Evolutionary conservation across 192 early-diverging fungal genomes (phyloP), one percentile per base, ranked within the genome.

Genomic region (Coemansia asiatica): DNA sequence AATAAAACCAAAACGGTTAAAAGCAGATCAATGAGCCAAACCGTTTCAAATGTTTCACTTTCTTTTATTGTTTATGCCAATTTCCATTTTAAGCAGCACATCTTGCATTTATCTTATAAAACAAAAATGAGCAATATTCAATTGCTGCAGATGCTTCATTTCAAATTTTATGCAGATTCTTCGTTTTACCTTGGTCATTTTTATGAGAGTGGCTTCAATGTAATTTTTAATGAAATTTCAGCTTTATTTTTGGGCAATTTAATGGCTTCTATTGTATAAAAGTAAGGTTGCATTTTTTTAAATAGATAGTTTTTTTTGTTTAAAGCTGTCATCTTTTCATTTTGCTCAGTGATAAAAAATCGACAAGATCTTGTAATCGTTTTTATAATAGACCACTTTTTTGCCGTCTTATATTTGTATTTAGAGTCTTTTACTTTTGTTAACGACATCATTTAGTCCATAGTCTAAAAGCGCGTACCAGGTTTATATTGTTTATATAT

Each of bases 371-470:
- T 50, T 31, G 6, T 27, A 53, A 54, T n/a, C n/a, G n/a, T 22
- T n/a, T 22, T 16, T 25, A 31, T 6, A 4, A 46, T 47, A 22
- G 51, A 57, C 51, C 44, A 60, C 35, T 16, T 44, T 16, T 56
- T 38, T 40, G 46, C 56, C 33, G 66, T 48, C 49, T 38, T 51
- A 60, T 29, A 60, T 67, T 67, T 59, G n/a, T n/a, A n/a, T 60
- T 36, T 16, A 10, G 4, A 36, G 10, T 36, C 4, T 36, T 36
- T 36, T n/a, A n/a, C n/a, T 36, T 36, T 36, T 4, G 4, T 36
- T 36, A 36, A 36, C 35, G 35, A 36, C 10, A 36, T 36, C 35
- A 10, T 36, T 36, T 36, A 7, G 35, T 36, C 10, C 10, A 7
- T 10, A 7, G 35, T 36, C 4, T 36, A 36, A 36, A 36, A 36